Base-by-base conservation (phyloP, 345 rosid genomes). In the Gynandropsis gynandra region DNA sequence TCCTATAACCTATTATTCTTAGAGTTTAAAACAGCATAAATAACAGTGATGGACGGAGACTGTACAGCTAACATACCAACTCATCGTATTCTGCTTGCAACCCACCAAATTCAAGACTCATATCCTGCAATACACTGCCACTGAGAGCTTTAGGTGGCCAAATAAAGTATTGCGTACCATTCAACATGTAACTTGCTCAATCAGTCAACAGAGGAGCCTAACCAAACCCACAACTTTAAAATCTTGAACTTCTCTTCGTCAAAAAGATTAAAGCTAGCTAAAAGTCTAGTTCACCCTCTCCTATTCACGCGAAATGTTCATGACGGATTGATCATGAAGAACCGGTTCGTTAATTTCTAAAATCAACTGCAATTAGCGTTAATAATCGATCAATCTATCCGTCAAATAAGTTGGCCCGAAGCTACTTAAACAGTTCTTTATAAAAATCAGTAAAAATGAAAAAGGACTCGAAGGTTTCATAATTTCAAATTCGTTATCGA, bases 1-100 rank as follows among this genome's bases (percentile, higher is more conserved):
- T 77, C n/a, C 92, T 87, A 74, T 14, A 72, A 47, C 50, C 56
- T 17, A 80, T 50, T 50, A 51, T 18, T 64, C 68, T 67, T 47
- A n/a, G 66, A 47, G 59, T 38, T 55, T 63, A 29, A 49, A 34
- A 54, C 46, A 52, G 3, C 36, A 1, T 36, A 56, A 62, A 59
- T 0, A 7, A 16, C 0, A 49, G 42, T 9, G 44, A 21, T n/a
- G n/a, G 51, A 24, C 53, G 34, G 47, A 42, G 34, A 41, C 14
- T 18, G 44, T 19, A 27, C 29, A 64, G n/a, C n/a, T n/a, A n/a
- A n/a, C n/a, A n/a, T n/a, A n/a, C n/a, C n/a, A n/a, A n/a, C n/a
- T n/a, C n/a, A n/a, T n/a, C n/a, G n/a, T n/a, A n/a, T n/a, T n/a
- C n/a, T n/a, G n/a, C n/a, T n/a, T n/a, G n/a, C n/a, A n/a, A n/a